Evolutionary conservation across 2,329 filamentous ascomycete species (phyloP), one percentile per base, ranked within the genome.

Genomic region (Neurospora sp.): DNA sequence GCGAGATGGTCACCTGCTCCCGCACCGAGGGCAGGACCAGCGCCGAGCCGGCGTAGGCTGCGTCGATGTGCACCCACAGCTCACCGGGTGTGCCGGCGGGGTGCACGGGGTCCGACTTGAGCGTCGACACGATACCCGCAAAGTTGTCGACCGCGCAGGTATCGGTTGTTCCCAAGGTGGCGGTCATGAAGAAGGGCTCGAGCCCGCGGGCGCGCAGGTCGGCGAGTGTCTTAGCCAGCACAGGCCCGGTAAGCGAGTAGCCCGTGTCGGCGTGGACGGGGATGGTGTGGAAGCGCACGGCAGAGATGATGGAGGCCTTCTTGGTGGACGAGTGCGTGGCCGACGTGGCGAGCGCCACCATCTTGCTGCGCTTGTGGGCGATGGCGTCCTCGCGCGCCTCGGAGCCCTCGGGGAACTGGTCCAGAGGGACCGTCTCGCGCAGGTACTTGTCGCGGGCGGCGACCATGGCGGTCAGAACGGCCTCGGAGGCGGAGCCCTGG

Each of bases 21-120:
- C 93, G 91, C 80, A 92, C 91, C 79, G 97, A 93, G 2, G 93
- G 91, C 28, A 91, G 90, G 3, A 97, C 83, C 3, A 98, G 87
- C 0, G 94, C 92, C 0, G 93, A 89, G 2, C 95, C 95, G 0
- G 95, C 95, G 80, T 97, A 97, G 0, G 95, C 95, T 11, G 93
- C 95, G 80, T 98, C 95, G 69, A 97, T 88, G 80, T 98, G 95
- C 23, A 97, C 91, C 94, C 95, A 97, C 68, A 97, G 82, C 73
- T 88, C 84, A 68, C 84, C 82, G 10, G 77, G 74, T 0, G 74
- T 73, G 66, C 76, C 76, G 7, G 75, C 74, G 4, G 68, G 58
- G 46, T 62, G 23, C 3, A 70, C 74, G 38, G 77, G 75, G 67
- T 78, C 77, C n/a, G 76, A 77, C 28, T 62, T 62, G 36, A 88